Percentiles rank a stretch among this genome's conserved stretches.
These are phyloP conservation scores for Wilcoxina mikolae DNA, from an alignment of 495 filamentous ascomycete genomes.

Conservation along the genomic window DNA sequence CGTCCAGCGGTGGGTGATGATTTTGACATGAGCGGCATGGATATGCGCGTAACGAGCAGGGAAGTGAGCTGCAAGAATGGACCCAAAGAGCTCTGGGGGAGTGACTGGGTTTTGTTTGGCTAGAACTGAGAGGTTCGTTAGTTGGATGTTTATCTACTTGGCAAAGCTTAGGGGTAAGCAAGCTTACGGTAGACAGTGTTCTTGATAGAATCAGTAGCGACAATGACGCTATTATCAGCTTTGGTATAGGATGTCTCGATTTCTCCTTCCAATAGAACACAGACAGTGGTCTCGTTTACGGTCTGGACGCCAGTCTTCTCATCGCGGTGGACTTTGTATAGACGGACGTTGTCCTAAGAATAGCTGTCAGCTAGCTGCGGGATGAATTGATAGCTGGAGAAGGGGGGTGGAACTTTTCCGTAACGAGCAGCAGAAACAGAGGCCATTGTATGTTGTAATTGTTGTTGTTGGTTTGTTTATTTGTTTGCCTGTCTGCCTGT, in stretches of 20 bases:
- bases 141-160: background rate
- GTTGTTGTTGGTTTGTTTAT: background rate
- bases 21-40: constrained; percentile 59
- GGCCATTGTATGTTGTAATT: background rate
- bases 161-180: constrained; percentile 4
- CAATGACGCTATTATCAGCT: constrained; percentile 89
- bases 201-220: constrained; percentile 96
- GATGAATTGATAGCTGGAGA: background rate
- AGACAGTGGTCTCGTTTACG: constrained; percentile 89
- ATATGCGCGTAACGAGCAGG: constrained; percentile 77
- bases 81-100: constrained; percentile 83
- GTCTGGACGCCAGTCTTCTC: constrained; percentile 59
- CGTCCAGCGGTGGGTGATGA: constrained; percentile 81
- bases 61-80: constrained; percentile 75
- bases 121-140: constrained; percentile 27
- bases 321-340: constrained; percentile 82
- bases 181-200: constrained; percentile 80
- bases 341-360: constrained; percentile 77
- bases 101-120: constrained; percentile 89
- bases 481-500: background rate
- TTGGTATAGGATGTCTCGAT: constrained; percentile 84
- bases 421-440: constrained; percentile 59
- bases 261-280: constrained; percentile 73
- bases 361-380: constrained; percentile 21
- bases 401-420: constrained; percentile 41